Evolutionary conservation across 2,329 filamentous ascomycete species (phyloP), one percentile per base, ranked within the genome.

Genomic region (Blumeria graminis): DNA sequence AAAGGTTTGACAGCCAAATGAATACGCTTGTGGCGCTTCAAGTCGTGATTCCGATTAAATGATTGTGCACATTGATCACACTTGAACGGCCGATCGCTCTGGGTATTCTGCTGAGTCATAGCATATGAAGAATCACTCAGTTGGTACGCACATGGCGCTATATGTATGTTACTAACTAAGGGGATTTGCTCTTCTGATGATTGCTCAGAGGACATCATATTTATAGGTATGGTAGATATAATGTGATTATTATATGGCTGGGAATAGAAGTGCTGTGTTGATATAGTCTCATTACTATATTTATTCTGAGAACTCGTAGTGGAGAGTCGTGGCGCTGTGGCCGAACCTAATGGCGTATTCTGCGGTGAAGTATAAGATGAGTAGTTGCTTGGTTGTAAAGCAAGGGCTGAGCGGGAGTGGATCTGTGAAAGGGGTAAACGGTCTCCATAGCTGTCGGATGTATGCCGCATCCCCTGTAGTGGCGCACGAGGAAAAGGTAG

Each of bases 1-100:
- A 90, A 96, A 0, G 92, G 92, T 73, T 98, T 98, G 43, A 96
- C 86, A 0, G 88, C 86, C 57, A 96, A 70, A 69, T 98, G 92
- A 58, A 96, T 96, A 54, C 88, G 75, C 73, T 94, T 94, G 68
- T 98, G 92, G 55, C 92, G 78, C 71, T 98, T 98, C 63, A 96
- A 69, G 65, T 96, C 92, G 66, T 96, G 92, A 61, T 96, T 96
- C 4, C 92, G 76, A 68, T 94, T 96, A 71, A 98, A 98, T 39
- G 86, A 89, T 67, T 94, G 87, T 0, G 85, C 80, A 65, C 92
- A 98, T 66, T 85, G 77, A 63, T 96, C 88, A 67, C 92, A 98
- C 69, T 89, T 89, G 73, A 94, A 96, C 0, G 92, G 92, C 5
- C 90, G 80, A 62, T 96, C 90, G 57, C 84, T 82, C 33, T 76